A percentile compares a stretch with the other conserved stretches of the same genome.
Conservation (phyloP, 2,329 filamentous ascomycete genomes). For the Colletotrichum sp. region DNA sequence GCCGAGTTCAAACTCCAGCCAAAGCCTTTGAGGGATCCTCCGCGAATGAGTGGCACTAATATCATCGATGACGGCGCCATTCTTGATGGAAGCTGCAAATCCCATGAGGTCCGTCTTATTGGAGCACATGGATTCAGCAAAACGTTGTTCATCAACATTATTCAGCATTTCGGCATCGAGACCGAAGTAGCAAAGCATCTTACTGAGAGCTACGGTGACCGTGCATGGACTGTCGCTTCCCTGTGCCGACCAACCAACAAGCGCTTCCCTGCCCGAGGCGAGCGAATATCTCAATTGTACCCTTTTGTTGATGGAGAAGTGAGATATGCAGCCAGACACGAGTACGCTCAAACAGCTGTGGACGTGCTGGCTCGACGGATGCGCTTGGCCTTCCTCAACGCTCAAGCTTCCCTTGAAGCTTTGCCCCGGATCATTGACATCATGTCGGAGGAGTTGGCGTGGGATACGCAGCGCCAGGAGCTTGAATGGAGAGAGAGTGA, state of each 20-base stretch:
- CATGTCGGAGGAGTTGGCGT: conserved; percentile 84
- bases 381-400: conserved; percentile 87
- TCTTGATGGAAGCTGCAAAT: conserved; percentile 74
- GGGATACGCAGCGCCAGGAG: conserved; percentile 76
- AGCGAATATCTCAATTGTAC: conserved; percentile 80
- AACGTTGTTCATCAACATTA: conserved; percentile 90
- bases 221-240: conserved; percentile 88
- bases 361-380: conserved; percentile 88
- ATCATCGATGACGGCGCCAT: conserved; percentile 73
- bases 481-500: conserved; percentile 79
- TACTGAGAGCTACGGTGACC: conserved; percentile 86
- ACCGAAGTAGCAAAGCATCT: conserved; percentile 92
- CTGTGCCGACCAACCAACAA: conserved; percentile 78
- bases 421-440: conserved; percentile 87
- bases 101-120: conserved; percentile 80
- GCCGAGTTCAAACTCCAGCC: conserved; percentile 68
- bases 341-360: conserved; percentile 90
- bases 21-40: conserved; percentile 61
- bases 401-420: conserved; percentile 86
- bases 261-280: conserved; percentile 83
- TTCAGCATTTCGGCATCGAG: conserved; percentile 91
- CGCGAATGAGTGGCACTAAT: conserved; percentile 73
- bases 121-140: conserved; percentile 89
- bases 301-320: conserved; percentile 93
- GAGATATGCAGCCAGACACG: conserved; percentile 84